Percentiles rank a stretch among this genome's conserved stretches.
phyloP scores from a whole-genome alignment of 768 basidiomycete species.

The Russula ochroleuca region DNA sequence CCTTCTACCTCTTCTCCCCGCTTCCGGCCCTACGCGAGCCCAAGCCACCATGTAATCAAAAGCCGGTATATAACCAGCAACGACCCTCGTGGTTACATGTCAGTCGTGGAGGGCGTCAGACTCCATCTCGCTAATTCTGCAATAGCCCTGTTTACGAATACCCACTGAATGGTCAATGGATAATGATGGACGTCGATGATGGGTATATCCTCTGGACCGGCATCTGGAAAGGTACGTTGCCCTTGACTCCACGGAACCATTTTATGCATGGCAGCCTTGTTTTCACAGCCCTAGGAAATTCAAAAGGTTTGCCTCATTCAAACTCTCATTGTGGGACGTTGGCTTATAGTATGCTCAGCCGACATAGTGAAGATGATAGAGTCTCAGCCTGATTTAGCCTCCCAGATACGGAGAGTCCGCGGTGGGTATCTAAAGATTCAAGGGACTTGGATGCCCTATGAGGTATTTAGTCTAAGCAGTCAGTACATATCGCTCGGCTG shows the following conservation, averaged over 20 bases:
- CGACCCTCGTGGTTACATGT: conserved; percentile 88
- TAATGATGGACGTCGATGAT: conserved; percentile 95
- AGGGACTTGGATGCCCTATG: conserved; percentile 93
- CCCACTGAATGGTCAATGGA: conserved; percentile 84
- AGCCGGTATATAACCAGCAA: conserved; percentile 88
- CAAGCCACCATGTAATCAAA: conserved; percentile 77
- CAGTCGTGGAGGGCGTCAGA: conserved; percentile 31
- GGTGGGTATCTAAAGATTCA: conserved; percentile 90
- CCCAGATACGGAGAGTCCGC: conserved; percentile 76
- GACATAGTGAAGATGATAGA: conserved; percentile 93
- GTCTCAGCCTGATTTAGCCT: conserved; percentile 81
- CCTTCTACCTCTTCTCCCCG: conserved; percentile 33
- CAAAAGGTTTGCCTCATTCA: conserved; percentile 57
- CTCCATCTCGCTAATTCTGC: conserved; percentile 13
- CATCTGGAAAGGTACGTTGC: conserved; percentile 79
- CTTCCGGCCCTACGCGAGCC: conserved; percentile 67
- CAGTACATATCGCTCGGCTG: conserved; percentile 7
- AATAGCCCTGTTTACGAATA: conserved; percentile 82
- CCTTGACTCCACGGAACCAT: neutral
- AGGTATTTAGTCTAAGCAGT: conserved; percentile 43
- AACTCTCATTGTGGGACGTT: neutral
- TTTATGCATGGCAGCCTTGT: conserved; percentile 6
- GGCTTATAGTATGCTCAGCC: conserved; percentile 43
- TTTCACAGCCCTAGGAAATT: conserved; percentile 69
- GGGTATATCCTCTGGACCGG: conserved; percentile 91